Base-by-base conservation (phyloP, 2,329 filamentous ascomycete genomes). In the Colletotrichum endophyticum region DNA sequence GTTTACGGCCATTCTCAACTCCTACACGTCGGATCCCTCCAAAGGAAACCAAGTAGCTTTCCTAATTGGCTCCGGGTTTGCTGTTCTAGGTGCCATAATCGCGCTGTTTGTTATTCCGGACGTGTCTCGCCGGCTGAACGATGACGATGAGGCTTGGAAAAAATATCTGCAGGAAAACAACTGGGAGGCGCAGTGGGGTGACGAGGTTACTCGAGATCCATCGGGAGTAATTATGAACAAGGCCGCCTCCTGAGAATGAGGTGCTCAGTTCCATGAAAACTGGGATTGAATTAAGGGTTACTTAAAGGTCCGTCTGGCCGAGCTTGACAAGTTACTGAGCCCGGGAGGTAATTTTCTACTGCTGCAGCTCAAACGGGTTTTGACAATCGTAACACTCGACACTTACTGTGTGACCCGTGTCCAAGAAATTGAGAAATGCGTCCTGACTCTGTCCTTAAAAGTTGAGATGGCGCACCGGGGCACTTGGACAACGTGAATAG, bases 1-100 rank as follows among this genome's bases (percentile, higher is more conserved):
- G 4, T 91, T 91, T 73, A 88, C 85, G 0, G 87, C 88, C 0
- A 90, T 91, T 61, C 85, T 89, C 36, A 84, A 86, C 68, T 84
- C 85, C 2, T 89, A 84, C 71, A 70, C 84, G 30, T 78, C 83
- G 16, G 82, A 86, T 30, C 81, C 84, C 1, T 80, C 84, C 12
- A 86, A 88, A 77, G 89, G 88, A 1, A 84, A 89, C 57, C 88
- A 89, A 72, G 87, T 84, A 0, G 87, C 87, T 0, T 90, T 91
- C 76, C 81, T 91, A 22, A 89, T 91, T 71, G 89, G 88, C 0
- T 85, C 87, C 2, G 88, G 82, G 0, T 90, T 91, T 79, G 86
- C 88, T 0, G 81, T 87, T 0, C 79, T 88, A 3, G 89, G 89
- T 8, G 86, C 84, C 0, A 53, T 88, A 3, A 82, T 88, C 36